Percentiles rank a stretch among this genome's conserved stretches.
Evolutionary conservation across 2,329 filamentous ascomycete genomes (phyloP).

Genomic region (Alternaria sp.): DNA sequence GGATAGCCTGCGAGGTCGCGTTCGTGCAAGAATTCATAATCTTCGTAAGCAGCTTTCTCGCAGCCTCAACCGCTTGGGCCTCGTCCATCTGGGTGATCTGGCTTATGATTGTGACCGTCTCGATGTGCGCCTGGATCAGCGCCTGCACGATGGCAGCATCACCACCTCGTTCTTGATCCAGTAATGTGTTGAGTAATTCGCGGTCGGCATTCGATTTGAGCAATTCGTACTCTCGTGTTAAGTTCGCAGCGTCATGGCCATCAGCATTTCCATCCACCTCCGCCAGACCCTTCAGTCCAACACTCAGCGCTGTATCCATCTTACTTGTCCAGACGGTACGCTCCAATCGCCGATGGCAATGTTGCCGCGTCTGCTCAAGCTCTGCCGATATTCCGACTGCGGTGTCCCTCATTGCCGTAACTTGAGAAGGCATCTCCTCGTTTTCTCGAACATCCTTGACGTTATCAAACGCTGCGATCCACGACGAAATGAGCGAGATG

Average conservation of each 20-base stretch:
- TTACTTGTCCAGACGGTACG: constrained; percentile 86
- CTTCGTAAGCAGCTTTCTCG: constrained; percentile 77
- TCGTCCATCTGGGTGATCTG: constrained; percentile 85
- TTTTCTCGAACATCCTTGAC: constrained; percentile 77
- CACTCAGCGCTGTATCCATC: constrained; percentile 86
- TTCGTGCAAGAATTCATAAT: constrained; percentile 79
- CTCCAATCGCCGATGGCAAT: constrained; percentile 84
- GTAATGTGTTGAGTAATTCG: constrained; percentile 77
- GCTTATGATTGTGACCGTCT: constrained; percentile 83
- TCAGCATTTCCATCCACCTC: constrained; percentile 72
- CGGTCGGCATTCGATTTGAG: constrained; percentile 83
- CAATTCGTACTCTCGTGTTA: constrained; percentile 84
- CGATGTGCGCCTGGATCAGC: constrained; percentile 88
- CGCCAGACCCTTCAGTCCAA: constrained; percentile 80
- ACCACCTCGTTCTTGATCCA: constrained; percentile 83
- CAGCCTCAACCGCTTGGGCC: constrained; percentile 80
- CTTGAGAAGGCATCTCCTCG: constrained; percentile 69
- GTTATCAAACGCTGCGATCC: constrained; percentile 90
- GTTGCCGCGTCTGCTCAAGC: constrained; percentile 87
- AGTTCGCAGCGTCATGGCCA: constrained; percentile 71
- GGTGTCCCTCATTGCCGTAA: constrained; percentile 79
- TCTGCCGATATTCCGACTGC: constrained; percentile 89
- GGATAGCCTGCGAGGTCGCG: constrained; percentile 83
- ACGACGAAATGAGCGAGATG: constrained; percentile 85
- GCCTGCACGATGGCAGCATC: constrained; percentile 82